Evolutionary conservation across 2,329 filamentous ascomycete species (phyloP).

Genomic region (Cytospora leucostoma): DNA sequence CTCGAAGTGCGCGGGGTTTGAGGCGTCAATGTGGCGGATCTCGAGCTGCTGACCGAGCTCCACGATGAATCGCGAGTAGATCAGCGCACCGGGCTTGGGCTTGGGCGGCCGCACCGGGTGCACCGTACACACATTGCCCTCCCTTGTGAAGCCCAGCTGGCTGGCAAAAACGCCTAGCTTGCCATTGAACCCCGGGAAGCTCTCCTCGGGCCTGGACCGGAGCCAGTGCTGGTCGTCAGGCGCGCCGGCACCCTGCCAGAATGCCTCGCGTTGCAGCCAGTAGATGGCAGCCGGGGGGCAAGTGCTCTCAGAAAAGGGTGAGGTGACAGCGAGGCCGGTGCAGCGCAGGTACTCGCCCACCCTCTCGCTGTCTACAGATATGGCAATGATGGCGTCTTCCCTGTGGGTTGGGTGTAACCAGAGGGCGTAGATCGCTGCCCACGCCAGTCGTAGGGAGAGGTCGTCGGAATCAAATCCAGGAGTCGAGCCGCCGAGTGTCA

Average conservation of each 20-base stretch:
- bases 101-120: constrained; percentile 34
- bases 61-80: constrained; percentile 35
- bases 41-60: constrained; percentile 32
- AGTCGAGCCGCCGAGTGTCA: neutral
- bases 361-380: constrained; percentile 18
- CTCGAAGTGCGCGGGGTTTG: constrained; percentile 32
- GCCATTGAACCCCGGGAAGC: constrained; percentile 33
- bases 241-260: constrained; percentile 33
- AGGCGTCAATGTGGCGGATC: constrained; percentile 34
- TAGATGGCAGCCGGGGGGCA: constrained; percentile 23
- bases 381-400: constrained; percentile 23
- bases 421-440: constrained; percentile 28
- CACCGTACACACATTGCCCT: constrained; percentile 35
- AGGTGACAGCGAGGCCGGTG: constrained; percentile 26
- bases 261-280: constrained; percentile 29
- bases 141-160: constrained; percentile 33
- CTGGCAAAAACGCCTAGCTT: constrained; percentile 32
- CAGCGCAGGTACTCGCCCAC: constrained; percentile 25
- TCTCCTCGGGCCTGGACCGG: constrained; percentile 31
- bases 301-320: constrained; percentile 20
- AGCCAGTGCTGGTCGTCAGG: constrained; percentile 34
- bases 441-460: constrained; percentile 15
- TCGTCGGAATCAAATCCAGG: neutral
- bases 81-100: constrained; percentile 31
- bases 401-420: constrained; percentile 27